Conservation (phyloP, 179 eudicot species). For the Sideroxylon spinosum region DNA sequence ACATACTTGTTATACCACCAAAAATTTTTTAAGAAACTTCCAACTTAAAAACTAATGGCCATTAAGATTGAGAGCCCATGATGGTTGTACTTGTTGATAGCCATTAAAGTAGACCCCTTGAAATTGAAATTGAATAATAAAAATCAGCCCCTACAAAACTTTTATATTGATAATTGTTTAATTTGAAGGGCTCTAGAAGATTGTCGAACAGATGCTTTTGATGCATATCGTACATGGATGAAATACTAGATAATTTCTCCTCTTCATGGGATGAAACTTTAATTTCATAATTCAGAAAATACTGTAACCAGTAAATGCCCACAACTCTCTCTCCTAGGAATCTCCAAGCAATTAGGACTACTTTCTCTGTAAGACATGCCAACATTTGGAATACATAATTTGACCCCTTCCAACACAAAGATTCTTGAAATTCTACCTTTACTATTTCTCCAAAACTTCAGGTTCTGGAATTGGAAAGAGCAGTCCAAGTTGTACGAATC, state of each 20-base stretch:
- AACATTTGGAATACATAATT: not conserved
- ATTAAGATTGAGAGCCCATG: not conserved
- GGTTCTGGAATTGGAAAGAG: not conserved
- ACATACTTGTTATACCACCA: not conserved
- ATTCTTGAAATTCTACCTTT: not conserved
- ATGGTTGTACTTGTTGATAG: no score
- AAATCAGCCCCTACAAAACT: not conserved
- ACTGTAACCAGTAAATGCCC: not conserved
- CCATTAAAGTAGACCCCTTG: not conserved
- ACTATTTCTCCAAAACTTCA: not conserved
- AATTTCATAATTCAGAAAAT: not conserved
- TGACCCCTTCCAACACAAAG: not conserved
- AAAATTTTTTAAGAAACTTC: not conserved
- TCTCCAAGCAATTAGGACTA: not conserved
- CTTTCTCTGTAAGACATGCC: not conserved
- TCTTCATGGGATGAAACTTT: not conserved
- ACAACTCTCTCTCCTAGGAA: not conserved
- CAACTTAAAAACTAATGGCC: not conserved
- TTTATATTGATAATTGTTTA: not conserved
- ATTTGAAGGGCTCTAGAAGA: not conserved
- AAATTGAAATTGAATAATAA: not conserved
- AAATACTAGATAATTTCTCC: not conserved
- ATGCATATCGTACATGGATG: not conserved
- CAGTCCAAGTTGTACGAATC: not conserved
- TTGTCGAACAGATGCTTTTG: not conserved